phyloP scores from a whole-genome alignment of 352 stramenopile genomes.

The Pythium phragmiticola region DNA sequence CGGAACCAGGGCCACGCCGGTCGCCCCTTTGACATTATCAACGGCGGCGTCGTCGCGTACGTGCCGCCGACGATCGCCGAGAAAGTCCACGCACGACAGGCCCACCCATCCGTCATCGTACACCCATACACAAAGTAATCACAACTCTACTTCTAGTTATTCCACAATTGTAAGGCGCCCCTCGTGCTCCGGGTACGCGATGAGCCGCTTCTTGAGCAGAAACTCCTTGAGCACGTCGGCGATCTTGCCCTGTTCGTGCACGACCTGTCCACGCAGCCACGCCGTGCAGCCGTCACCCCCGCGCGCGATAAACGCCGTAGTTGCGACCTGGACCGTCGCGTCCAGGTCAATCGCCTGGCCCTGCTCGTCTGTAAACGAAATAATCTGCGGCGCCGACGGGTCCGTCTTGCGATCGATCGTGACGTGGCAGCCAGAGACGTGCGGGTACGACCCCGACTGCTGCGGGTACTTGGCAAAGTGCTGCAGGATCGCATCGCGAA shows the following conservation, averaged over 20 bases:
- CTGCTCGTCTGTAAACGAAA: constrained; percentile 42
- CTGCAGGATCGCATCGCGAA: constrained; percentile 73
- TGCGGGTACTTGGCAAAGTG: constrained; percentile 78
- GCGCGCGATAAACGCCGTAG: constrained; percentile 76
- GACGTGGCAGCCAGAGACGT: constrained; percentile 68
- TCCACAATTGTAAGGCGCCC: constrained; percentile 67
- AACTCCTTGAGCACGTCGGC: constrained; percentile 50
- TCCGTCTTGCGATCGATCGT: constrained; percentile 33
- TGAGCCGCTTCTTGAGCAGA: constrained; percentile 46
- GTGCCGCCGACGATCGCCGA: constrained; percentile 65
- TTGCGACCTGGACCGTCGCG: constrained; percentile 58
- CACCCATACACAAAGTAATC: constrained; percentile 59
- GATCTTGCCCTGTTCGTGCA: constrained; percentile 51
- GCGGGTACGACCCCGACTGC: constrained; percentile 73
- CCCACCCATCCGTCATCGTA: constrained; percentile 61
- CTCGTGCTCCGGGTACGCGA: constrained; percentile 59
- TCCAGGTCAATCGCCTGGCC: constrained; percentile 56
- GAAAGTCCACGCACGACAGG: constrained; percentile 62
- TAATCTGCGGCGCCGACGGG: constrained; percentile 28
- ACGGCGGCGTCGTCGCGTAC: constrained; percentile 49
- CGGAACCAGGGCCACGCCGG: constrained; percentile 66
- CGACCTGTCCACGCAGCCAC: constrained; percentile 61
- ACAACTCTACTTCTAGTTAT: constrained; percentile 19
- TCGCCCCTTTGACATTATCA: constrained; percentile 67
- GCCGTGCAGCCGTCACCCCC: constrained; percentile 75